phyloP scores from a whole-genome alignment of 805 yeast species.

The Saccharomycopsis babjevae region DNA sequence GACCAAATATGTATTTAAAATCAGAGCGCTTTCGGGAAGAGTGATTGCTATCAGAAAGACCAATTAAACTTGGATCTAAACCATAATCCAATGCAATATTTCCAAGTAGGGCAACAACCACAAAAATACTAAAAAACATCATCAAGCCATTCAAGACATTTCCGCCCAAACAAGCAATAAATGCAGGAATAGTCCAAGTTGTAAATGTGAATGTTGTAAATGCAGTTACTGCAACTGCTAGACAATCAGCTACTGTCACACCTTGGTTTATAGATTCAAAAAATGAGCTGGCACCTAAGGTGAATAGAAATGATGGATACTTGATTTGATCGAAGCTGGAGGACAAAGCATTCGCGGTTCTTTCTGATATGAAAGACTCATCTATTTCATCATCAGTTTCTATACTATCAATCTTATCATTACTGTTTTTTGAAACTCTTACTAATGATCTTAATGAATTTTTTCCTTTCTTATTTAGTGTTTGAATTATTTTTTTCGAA shows the following conservation, averaged over 20 bases:
- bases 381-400: neutral
- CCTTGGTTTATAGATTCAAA: neutral
- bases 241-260: neutral
- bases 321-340: neutral
- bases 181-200: neutral
- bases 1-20: neutral
- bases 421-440: neutral
- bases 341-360: neutral
- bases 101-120: neutral
- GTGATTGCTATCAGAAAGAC: neutral
- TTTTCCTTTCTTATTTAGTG: neutral
- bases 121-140: neutral
- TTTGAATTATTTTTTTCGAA: neutral
- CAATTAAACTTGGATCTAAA: neutral
- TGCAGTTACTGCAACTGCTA: neutral
- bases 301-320: neutral
- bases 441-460: neutral
- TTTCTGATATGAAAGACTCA: neutral
- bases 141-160: neutral
- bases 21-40: neutral
- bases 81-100: neutral
- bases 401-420: neutral
- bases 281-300: neutral
- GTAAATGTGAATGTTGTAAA: neutral
- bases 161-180: neutral